Conservation (phyloP, 495 filamentous ascomycete genomes). For the Aspergillus hancockii region DNA sequence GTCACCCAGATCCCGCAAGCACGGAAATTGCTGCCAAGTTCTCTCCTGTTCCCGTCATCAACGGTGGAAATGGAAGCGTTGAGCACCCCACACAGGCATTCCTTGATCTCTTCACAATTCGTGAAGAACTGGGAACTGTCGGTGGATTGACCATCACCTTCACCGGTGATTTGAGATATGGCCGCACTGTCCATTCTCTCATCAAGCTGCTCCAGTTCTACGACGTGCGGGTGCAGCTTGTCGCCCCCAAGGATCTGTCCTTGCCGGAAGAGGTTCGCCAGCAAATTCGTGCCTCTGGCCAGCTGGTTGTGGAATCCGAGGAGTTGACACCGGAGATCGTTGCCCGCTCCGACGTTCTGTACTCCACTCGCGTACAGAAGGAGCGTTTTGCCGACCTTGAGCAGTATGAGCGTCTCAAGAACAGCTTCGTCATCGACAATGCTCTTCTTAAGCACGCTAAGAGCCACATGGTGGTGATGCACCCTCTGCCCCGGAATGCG, state of each 20-base stretch:
- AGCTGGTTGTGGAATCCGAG: conserved; percentile 71
- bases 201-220: conserved; percentile 93
- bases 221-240: conserved; percentile 88
- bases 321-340: conserved; percentile 83
- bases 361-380: conserved; percentile 95
- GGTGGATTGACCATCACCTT: conserved; percentile 95
- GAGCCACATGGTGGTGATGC: conserved; percentile 87
- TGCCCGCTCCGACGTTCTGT: conserved; percentile 81
- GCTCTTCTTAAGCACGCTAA: conserved; percentile 89
- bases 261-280: conserved; percentile 74
- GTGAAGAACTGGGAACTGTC: conserved; percentile 94
- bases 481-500: conserved; percentile 88
- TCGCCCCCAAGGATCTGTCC: conserved; percentile 75
- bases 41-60: conserved; percentile 88
- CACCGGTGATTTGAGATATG: conserved; percentile 87
- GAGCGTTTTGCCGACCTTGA: conserved; percentile 81
- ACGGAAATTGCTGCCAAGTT: conserved; percentile 80
- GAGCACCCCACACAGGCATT: conserved; percentile 98
- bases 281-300: conserved; percentile 67
- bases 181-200: conserved; percentile 91
- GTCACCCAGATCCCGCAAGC: conserved; percentile 80
- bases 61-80: conserved; percentile 90
- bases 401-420: conserved; percentile 84
- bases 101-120: conserved; percentile 97
- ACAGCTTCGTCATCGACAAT: conserved; percentile 85